These are phyloP conservation scores for Macrolepiota fuliginosa DNA, from an alignment of 768 basidiomycete genomes.

Conservation along the genomic window DNA sequence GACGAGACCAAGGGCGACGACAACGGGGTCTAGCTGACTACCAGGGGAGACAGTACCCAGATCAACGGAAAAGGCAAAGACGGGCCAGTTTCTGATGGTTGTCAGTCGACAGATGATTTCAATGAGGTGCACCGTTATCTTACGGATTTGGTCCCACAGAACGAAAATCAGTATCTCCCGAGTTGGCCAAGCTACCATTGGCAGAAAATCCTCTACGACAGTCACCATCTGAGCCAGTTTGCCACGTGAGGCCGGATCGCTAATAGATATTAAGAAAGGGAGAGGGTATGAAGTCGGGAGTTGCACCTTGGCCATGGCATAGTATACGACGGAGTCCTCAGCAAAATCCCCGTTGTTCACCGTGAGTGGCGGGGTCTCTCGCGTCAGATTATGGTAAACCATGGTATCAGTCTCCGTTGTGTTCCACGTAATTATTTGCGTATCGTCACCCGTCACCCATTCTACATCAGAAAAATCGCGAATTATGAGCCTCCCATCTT, in stretches of 20 bases:
- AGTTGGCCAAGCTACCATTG: conserved; percentile 35
- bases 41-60: too few relatives aligned
- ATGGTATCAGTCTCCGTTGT: too few relatives aligned
- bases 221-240: conserved; percentile 38
- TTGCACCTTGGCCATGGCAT: conserved; percentile 38
- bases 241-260: conserved; percentile 33
- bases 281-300: not conserved
- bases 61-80: too few relatives aligned
- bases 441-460: conserved; percentile 30
- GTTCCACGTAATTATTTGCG: conserved; percentile 41
- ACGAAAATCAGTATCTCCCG: conserved; percentile 38
- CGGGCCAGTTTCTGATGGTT: conserved; percentile 18
- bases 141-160: conserved; percentile 26
- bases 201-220: conserved; percentile 39
- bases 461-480: conserved; percentile 26
- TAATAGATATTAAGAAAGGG: not conserved
- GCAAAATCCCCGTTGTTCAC: conserved; percentile 44
- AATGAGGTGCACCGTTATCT: not conserved
- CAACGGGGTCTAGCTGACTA: too few relatives aligned
- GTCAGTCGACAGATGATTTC: not conserved
- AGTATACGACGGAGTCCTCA: conserved; percentile 48
- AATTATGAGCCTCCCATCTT: not conserved
- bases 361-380: conserved; percentile 29
- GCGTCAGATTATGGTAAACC: too few relatives aligned
- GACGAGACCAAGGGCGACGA: conserved; percentile 36